Evolutionary conservation across 768 basidiomycete genomes (phyloP).

Genomic region (Pulveroboletus sp.): DNA sequence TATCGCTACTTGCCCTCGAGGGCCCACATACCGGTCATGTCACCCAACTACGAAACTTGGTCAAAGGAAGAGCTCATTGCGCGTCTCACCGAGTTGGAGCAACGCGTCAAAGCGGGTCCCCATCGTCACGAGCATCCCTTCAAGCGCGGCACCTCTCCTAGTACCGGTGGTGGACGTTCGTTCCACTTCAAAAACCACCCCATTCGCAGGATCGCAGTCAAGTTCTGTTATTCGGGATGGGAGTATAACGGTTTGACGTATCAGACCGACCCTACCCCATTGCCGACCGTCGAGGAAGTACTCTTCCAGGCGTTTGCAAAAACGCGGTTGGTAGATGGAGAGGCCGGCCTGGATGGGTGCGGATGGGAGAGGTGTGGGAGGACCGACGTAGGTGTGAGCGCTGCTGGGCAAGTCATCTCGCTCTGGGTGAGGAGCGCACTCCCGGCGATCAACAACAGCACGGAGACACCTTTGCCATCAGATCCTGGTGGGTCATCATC

Average conservation of each 20-base stretch:
- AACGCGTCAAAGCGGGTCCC: constrained; percentile 9
- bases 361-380: constrained; percentile 90
- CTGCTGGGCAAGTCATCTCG: constrained; percentile 88
- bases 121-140: constrained; percentile 5
- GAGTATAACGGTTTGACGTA: constrained; percentile 88
- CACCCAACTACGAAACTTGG: constrained; percentile 49
- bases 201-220: constrained; percentile 86
- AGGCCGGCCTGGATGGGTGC: constrained; percentile 75
- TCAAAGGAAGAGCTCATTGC: constrained; percentile 68
- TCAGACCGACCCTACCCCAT: constrained; percentile 62
- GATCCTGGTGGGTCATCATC: constrained; percentile 2
- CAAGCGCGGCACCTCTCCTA: constrained; percentile 16
- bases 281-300: constrained; percentile 89
- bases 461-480: neutral
- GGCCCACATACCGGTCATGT: constrained; percentile 30
- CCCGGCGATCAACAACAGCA: constrained; percentile 12
- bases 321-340: constrained; percentile 70
- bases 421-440: constrained; percentile 83
- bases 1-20: constrained; percentile 31
- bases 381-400: constrained; percentile 94
- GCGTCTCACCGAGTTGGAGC: constrained; percentile 55
- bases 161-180: constrained; percentile 26
- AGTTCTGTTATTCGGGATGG: constrained; percentile 90
- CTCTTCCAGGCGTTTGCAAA: constrained; percentile 77
- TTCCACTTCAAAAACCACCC: constrained; percentile 70